Conservation (phyloP, 169 alveolate species). For the Plasmodium billcollinsi region DNA sequence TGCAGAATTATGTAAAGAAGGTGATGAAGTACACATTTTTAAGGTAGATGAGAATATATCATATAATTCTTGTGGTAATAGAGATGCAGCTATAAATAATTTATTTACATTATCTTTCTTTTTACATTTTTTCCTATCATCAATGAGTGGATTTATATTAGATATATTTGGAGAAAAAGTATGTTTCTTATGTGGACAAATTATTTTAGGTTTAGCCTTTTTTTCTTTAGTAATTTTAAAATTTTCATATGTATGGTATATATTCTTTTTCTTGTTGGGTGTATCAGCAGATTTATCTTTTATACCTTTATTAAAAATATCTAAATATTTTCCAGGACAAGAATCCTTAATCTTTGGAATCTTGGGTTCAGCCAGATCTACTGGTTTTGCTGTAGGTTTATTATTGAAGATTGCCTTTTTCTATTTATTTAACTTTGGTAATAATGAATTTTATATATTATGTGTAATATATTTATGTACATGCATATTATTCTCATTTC, state of each 20-base stretch:
- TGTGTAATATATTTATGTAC: constrained; percentile 29
- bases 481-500: constrained; percentile 24
- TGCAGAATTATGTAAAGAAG: constrained; percentile 33
- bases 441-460: constrained; percentile 51
- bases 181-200: constrained; percentile 65
- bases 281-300: constrained; percentile 70
- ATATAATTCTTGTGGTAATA: constrained; percentile 52
- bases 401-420: constrained; percentile 45
- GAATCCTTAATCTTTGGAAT: constrained; percentile 73
- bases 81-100: constrained; percentile 72
- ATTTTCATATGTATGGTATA: constrained; percentile 61
- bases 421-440: constrained; percentile 18
- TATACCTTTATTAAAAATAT: constrained; percentile 68
- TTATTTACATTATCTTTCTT: constrained; percentile 62
- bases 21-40: constrained; percentile 23
- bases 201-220: constrained; percentile 32
- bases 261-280: constrained; percentile 55
- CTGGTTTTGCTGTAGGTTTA: constrained; percentile 47
- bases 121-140: constrained; percentile 70
- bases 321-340: constrained; percentile 44
- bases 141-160: constrained; percentile 55
- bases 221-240: constrained; percentile 7
- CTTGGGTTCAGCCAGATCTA: constrained; percentile 68
- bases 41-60: constrained; percentile 19
- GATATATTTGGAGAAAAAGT: constrained; percentile 69